Conservation (phyloP, 2,329 filamentous ascomycete species). For the Fusarium burgessii region DNA sequence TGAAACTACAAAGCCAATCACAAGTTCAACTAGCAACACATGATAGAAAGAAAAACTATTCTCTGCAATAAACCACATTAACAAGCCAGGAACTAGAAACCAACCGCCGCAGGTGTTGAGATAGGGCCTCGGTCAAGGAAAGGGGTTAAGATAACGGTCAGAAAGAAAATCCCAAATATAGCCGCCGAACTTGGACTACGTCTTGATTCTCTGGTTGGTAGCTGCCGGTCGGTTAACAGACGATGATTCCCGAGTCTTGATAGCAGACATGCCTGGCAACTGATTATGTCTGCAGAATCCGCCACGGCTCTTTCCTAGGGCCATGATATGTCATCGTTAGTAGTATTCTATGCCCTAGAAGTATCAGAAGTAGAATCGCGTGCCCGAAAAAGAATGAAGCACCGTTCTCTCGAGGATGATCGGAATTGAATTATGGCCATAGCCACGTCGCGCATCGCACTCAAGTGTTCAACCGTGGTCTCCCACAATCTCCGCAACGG, state of each 20-base stretch:
- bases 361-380: not conserved
- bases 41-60: not conserved
- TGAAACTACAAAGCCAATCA: constrained; percentile 18
- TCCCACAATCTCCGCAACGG: constrained; percentile 92
- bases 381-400: constrained; percentile 47
- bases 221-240: not conserved
- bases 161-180: not conserved
- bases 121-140: constrained; percentile 27
- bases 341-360: constrained; percentile 12
- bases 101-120: not conserved
- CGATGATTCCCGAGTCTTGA: constrained; percentile 7
- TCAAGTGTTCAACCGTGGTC: constrained; percentile 86
- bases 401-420: constrained; percentile 82
- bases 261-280: not conserved
- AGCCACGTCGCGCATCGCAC: constrained; percentile 86
- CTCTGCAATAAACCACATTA: not conserved
- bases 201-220: not conserved
- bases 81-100: not conserved
- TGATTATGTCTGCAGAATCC: not conserved
- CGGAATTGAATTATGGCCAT: constrained; percentile 77
- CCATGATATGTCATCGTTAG: not conserved
- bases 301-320: constrained; percentile 8
- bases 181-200: not conserved
- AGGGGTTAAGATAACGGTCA: constrained; percentile 9
- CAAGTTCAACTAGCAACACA: constrained; percentile 3